phyloP scores from a whole-genome alignment of 2,329 filamentous ascomycete species.

The Didymella keratinophila region DNA sequence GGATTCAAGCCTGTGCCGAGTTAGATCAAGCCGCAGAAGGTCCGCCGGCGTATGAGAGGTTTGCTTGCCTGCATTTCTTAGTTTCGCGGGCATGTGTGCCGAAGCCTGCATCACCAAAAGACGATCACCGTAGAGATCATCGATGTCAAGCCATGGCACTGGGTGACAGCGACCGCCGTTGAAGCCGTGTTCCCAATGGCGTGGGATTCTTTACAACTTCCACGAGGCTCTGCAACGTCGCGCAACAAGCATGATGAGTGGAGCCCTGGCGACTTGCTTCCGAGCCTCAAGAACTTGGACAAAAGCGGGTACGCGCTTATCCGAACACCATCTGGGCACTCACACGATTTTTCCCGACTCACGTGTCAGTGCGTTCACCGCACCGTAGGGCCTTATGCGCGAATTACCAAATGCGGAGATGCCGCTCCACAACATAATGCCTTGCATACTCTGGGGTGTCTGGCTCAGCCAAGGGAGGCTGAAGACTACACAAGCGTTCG shows the following conservation, averaged over 20 bases:
- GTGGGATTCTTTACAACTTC: neutral
- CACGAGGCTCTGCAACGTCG: conserved; percentile 3
- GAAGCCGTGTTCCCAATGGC: neutral
- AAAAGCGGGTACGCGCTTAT: conserved; percentile 11
- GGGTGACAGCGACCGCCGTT: conserved; percentile 8
- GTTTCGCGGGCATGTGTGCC: conserved; percentile 2
- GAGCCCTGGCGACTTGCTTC: neutral
- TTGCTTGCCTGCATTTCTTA: conserved; percentile 11
- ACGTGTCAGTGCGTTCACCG: conserved; percentile 14
- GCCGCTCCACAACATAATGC: conserved; percentile 4
- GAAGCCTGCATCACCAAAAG: conserved; percentile 2
- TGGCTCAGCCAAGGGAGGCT: neutral
- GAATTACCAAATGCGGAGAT: conserved; percentile 19
- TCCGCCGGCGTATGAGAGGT: conserved; percentile 15
- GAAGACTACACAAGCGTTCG: neutral
- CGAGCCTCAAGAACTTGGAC: conserved; percentile 7
- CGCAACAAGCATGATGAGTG: conserved; percentile 13
- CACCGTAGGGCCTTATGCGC: conserved; percentile 1
- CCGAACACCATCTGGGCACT: neutral
- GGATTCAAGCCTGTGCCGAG: conserved; percentile 17
- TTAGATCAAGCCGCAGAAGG: conserved; percentile 14
- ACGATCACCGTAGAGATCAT: conserved; percentile 10
- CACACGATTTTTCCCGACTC: conserved; percentile 5
- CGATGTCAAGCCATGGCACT: conserved; percentile 6
- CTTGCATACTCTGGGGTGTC: neutral